These are phyloP conservation scores for Eucalyptus curtisii DNA, from an alignment of 345 rosid species.

Conservation along the genomic window DNA sequence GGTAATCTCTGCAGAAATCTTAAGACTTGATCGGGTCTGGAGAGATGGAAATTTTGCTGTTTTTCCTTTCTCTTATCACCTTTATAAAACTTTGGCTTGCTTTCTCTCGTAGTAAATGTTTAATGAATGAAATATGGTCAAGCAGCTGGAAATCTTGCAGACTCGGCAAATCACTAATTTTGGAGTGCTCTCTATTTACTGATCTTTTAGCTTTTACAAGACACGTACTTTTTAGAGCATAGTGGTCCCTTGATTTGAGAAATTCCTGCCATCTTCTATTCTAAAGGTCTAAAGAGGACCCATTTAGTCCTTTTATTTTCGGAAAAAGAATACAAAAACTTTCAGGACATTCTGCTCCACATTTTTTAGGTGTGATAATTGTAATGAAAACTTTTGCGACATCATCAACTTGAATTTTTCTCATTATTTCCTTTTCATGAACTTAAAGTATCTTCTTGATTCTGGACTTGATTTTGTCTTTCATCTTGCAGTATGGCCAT, in stretches of 20 bases:
- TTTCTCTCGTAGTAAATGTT: neutral
- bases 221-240: neutral
- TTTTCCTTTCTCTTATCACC: neutral
- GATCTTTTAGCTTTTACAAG: neutral
- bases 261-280: neutral
- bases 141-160: neutral
- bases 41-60: neutral
- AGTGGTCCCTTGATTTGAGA: neutral
- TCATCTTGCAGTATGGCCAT: constrained; percentile 68
- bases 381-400: neutral
- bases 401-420: neutral
- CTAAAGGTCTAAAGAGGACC: neutral
- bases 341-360: neutral
- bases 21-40: neutral
- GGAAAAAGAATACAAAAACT: neutral
- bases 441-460: neutral
- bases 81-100: neutral
- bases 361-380: neutral
- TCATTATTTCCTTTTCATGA: neutral
- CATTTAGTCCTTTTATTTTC: neutral
- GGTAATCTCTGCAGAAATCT: neutral
- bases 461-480: neutral
- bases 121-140: neutral
- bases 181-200: neutral
- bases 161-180: neutral